A percentile compares a stretch with the other conserved stretches of the same genome.
These are phyloP conservation scores for Paratrimastix pyriformis DNA, from an alignment of 78 protist genomes.

Conservation along the genomic window DNA sequence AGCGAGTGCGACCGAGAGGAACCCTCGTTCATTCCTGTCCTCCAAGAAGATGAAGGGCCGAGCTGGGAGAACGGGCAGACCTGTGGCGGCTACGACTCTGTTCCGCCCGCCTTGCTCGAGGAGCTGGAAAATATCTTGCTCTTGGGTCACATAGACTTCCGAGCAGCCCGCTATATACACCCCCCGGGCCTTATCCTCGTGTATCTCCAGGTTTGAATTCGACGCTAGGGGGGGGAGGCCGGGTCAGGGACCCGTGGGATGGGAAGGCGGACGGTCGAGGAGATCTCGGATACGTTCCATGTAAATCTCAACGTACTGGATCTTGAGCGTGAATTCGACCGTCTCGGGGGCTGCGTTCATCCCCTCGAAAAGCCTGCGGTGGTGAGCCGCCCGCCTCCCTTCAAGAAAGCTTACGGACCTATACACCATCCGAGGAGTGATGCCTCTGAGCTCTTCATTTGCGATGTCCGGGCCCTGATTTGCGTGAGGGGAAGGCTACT, in stretches of 20 bases:
- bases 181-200: conserved; percentile 6
- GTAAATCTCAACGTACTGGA: conserved; percentile 45
- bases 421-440: background rate
- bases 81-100: conserved; percentile 13
- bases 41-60: conserved; percentile 23
- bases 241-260: background rate
- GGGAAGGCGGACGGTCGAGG: background rate
- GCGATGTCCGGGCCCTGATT: conserved; percentile 4
- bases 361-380: background rate
- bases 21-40: conserved; percentile 23
- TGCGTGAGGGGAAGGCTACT: background rate
- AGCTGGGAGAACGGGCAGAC: conserved; percentile 20
- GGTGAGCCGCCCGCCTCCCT: no score
- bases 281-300: conserved; percentile 38
- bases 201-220: background rate
- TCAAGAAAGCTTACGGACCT: no score
- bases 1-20: conserved; percentile 38
- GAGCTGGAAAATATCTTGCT: background rate
- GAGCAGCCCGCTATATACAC: conserved; percentile 3
- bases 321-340: conserved; percentile 7
- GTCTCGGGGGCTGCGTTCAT: background rate
- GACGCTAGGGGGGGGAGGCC: background rate
- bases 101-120: conserved; percentile 6
- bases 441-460: background rate
- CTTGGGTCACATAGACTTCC: background rate